A percentile compares a stretch with the other conserved stretches of the same genome.
Conservation (phyloP, 148 eudicot genomes). For the Selenicereus undatus region DNA sequence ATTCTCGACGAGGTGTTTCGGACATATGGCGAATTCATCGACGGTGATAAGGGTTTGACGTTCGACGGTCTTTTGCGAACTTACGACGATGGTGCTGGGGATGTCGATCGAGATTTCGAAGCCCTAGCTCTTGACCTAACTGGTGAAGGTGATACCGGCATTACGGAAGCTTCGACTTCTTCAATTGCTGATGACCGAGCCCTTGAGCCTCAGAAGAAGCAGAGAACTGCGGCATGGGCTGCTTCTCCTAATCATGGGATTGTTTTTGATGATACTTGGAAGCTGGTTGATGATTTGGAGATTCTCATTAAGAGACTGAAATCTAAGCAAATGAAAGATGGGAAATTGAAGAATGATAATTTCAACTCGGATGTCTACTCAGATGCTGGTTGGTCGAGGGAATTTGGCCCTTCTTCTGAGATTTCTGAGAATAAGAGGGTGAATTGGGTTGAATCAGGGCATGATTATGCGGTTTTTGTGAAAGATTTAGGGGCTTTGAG, state of each 20-base stretch:
- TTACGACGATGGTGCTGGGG: constrained; percentile 97
- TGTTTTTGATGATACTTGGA: constrained; percentile 89
- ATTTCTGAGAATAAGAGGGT: constrained; percentile 56
- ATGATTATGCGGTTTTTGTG: constrained; percentile 63
- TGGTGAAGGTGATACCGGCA: constrained; percentile 17
- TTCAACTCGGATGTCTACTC: constrained; percentile 52
- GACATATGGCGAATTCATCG: constrained; percentile 76
- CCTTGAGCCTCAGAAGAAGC: constrained; percentile 65
- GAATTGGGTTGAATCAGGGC: constrained; percentile 75
- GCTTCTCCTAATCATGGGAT: constrained; percentile 85
- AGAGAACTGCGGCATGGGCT: constrained; percentile 81
- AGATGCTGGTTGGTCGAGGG: constrained; percentile 91
- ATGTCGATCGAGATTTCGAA: constrained; percentile 92
- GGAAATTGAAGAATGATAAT: constrained; percentile 57
- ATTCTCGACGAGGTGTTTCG: constrained; percentile 93
- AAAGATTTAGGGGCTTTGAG: constrained; percentile 85
- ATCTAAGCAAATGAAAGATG: constrained; percentile 59
- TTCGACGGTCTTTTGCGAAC: constrained; percentile 80
- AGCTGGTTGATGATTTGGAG: constrained; percentile 88
- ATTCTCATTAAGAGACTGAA: constrained; percentile 68
- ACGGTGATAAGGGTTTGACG: constrained; percentile 69
- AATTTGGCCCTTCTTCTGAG: constrained; percentile 66
- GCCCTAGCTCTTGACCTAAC: constrained; percentile 58
- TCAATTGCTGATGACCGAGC: constrained; percentile 46
- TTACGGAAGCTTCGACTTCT: constrained; percentile 33